Evolutionary conservation across 2,329 filamentous ascomycete species (phyloP).

Genomic region (Paecilomyces niveus): DNA sequence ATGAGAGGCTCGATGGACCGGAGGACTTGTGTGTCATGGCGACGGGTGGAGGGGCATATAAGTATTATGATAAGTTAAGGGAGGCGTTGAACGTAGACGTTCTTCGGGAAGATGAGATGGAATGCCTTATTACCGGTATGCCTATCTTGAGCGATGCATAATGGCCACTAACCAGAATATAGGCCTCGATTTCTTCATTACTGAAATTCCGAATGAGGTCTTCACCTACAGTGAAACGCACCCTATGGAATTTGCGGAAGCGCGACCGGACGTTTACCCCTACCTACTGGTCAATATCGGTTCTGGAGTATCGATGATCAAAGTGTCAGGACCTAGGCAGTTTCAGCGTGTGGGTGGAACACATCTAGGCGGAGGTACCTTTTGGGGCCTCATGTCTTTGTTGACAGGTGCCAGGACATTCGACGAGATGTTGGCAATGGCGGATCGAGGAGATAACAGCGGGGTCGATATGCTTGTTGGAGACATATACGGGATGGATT

Average conservation of each 20-base stretch:
- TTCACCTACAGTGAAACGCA: slow-evolving; percentile 91
- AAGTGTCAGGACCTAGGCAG: slow-evolving; percentile 80
- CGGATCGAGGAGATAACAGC: slow-evolving; percentile 83
- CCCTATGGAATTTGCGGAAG: slow-evolving; percentile 80
- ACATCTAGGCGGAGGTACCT: slow-evolving; percentile 89
- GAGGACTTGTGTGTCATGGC: slow-evolving; percentile 85
- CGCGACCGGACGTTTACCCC: slow-evolving; percentile 78
- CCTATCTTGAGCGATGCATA: not conserved
- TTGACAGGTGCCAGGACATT: slow-evolving; percentile 93
- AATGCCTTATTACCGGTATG: slow-evolving; percentile 87
- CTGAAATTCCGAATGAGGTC: slow-evolving; percentile 91
- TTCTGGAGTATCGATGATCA: slow-evolving; percentile 93
- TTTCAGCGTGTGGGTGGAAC: slow-evolving; percentile 92
- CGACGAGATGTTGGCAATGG: slow-evolving; percentile 92
- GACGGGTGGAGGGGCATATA: slow-evolving; percentile 91
- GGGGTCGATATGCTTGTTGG: slow-evolving; percentile 95
- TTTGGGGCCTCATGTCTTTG: slow-evolving; percentile 89
- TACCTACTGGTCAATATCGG: slow-evolving; percentile 98
- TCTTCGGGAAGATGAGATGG: slow-evolving; percentile 93
- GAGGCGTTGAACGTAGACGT: slow-evolving; percentile 81
- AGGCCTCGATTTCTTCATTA: slow-evolving; percentile 98
- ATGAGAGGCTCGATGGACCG: slow-evolving; percentile 67
- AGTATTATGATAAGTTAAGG: slow-evolving; percentile 88
- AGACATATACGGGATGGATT: slow-evolving; percentile 95
- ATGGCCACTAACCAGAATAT: slow-evolving; percentile 4